Percentiles rank a stretch among this genome's conserved stretches.
Evolutionary conservation across 2,329 filamentous ascomycete genomes (phyloP).

Genomic region (Penicillium polonicum): DNA sequence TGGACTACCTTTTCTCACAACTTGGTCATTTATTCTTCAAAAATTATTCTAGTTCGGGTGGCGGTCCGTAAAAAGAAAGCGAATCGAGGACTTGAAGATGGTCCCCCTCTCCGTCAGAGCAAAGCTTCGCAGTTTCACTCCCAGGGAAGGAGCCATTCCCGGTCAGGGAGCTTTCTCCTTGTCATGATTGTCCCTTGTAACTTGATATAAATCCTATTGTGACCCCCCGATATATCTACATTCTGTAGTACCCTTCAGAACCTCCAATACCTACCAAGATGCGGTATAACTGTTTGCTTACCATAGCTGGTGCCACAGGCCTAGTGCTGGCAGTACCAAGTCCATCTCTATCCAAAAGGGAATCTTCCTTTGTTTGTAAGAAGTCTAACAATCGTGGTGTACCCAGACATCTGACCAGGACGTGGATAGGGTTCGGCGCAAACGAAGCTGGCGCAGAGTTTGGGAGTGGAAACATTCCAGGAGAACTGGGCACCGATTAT

Average conservation of each 20-base stretch:
- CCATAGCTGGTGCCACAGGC: not conserved
- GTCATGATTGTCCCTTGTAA: not conserved
- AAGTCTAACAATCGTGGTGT: too few species aligned
- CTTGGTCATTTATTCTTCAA: not conserved
- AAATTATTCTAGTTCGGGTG: not conserved
- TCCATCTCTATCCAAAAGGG: not conserved
- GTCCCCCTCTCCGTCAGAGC: not conserved
- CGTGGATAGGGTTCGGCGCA: conserved; percentile 26
- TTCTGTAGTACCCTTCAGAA: not conserved
- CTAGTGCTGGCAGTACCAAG: conserved; percentile 1
- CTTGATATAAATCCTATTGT: not conserved
- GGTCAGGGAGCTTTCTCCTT: not conserved
- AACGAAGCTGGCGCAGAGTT: conserved; percentile 22
- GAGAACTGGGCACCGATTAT: conserved; percentile 21
- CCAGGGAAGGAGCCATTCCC: not conserved
- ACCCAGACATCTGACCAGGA: not conserved
- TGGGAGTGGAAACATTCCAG: conserved; percentile 14
- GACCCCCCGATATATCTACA: not conserved
- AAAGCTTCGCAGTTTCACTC: not conserved
- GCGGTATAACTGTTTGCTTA: not conserved
- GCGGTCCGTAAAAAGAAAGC: not conserved
- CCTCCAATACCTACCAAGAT: not conserved
- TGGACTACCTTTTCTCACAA: not conserved
- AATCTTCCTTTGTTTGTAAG: conserved; percentile 5
- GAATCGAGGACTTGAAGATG: not conserved